These are phyloP conservation scores for Colletotrichum trifolii DNA, from an alignment of 2,329 filamentous ascomycete genomes.

Conservation along the genomic window DNA sequence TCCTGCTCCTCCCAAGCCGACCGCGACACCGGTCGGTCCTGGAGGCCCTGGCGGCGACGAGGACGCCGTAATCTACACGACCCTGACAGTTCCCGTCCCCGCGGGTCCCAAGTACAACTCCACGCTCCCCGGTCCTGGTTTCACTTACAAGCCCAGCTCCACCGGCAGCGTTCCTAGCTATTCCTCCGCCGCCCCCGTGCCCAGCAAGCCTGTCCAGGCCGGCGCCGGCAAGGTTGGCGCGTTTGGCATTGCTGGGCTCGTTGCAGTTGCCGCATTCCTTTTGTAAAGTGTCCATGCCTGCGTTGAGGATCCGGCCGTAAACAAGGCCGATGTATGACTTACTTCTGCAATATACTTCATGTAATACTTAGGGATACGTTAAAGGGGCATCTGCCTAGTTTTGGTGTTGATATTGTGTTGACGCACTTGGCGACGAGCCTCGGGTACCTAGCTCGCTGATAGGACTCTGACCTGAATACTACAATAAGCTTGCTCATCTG, in stretches of 20 bases:
- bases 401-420: too few species aligned
- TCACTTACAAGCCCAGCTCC: slow-evolving; percentile 18
- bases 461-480: not conserved
- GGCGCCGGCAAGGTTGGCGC: slow-evolving; percentile 32
- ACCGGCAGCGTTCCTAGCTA: slow-evolving; percentile 2
- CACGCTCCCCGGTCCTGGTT: slow-evolving; percentile 25
- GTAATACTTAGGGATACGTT: not conserved
- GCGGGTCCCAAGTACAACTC: slow-evolving; percentile 24
- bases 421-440: too few species aligned
- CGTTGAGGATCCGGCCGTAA: not conserved
- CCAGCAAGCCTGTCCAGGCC: slow-evolving; percentile 34
- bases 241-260: slow-evolving; percentile 27
- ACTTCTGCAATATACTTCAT: not conserved
- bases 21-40: slow-evolving; percentile 2
- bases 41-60: not conserved
- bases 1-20: slow-evolving; percentile 19
- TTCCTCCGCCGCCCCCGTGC: slow-evolving; percentile 41
- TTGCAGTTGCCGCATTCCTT: slow-evolving; percentile 39
- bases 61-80: slow-evolving; percentile 21
- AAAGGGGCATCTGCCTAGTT: too few species aligned
- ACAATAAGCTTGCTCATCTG: too few species aligned
- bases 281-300: slow-evolving; percentile 14
- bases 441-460: not conserved
- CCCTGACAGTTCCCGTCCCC: slow-evolving; percentile 25
- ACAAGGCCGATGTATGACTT: not conserved